Evolutionary conservation across 2,329 filamentous ascomycete species (phyloP).

Genomic region (Grosmannia serpens): DNA sequence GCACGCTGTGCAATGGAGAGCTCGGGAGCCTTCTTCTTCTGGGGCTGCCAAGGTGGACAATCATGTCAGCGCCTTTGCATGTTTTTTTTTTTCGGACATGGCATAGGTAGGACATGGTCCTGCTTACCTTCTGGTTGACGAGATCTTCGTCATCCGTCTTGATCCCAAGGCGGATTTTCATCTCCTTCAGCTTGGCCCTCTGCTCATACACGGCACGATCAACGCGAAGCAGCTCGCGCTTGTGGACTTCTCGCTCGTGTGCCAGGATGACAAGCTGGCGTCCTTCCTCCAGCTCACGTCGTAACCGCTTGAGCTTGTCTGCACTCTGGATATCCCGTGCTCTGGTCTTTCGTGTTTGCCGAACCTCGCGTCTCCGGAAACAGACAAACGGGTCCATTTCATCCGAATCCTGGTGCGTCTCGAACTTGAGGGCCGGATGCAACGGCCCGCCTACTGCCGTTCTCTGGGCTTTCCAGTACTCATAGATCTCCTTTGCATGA

Average conservation of each 20-base stretch:
- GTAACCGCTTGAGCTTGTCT: conserved; percentile 85
- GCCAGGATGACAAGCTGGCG: conserved; percentile 69
- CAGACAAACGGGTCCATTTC: conserved; percentile 97
- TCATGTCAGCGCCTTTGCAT: neutral
- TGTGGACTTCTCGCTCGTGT: conserved; percentile 66
- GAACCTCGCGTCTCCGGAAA: conserved; percentile 88
- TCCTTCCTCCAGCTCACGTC: conserved; percentile 82
- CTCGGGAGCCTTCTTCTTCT: conserved; percentile 58
- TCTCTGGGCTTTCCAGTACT: conserved; percentile 74
- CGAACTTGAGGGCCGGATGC: conserved; percentile 77
- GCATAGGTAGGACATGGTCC: neutral
- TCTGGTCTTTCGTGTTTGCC: conserved; percentile 88
- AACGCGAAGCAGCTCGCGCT: conserved; percentile 62
- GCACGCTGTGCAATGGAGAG: conserved; percentile 50
- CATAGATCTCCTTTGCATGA: conserved; percentile 69
- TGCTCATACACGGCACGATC: conserved; percentile 77
- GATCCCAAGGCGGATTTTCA: conserved; percentile 79
- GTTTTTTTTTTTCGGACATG: neutral
- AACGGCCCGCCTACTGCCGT: conserved; percentile 57
- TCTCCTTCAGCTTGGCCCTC: conserved; percentile 69
- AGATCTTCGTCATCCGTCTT: conserved; percentile 90
- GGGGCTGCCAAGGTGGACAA: conserved; percentile 36
- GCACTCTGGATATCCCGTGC: conserved; percentile 87
- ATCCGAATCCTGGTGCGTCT: conserved; percentile 87
- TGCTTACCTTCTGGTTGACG: conserved; percentile 75